Conservation (phyloP, 768 basidiomycete genomes). For the Tricholoma bakamatsutake region DNA sequence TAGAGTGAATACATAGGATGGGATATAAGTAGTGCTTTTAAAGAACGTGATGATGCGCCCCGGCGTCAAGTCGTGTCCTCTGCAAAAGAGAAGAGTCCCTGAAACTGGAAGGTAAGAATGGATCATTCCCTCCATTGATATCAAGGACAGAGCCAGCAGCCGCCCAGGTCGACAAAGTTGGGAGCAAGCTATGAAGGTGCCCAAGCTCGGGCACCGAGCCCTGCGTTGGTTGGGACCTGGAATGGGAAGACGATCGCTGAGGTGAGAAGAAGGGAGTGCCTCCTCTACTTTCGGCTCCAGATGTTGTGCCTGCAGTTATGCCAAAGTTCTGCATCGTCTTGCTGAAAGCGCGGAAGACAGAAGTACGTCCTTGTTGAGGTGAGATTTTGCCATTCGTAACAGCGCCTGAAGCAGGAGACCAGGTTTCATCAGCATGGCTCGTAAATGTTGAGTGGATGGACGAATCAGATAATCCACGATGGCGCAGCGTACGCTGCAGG, state of each 20-base stretch:
- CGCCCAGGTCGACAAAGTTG: conserved; percentile 24
- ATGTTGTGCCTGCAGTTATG: conserved; percentile 12
- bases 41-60: conserved; percentile 17
- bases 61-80: background rate
- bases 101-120: conserved; percentile 29
- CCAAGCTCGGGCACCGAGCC: conserved; percentile 9
- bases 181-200: conserved; percentile 14
- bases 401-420: conserved; percentile 1
- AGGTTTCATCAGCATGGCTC: conserved; percentile 38
- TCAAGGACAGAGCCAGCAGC: conserved; percentile 22
- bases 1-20: background rate
- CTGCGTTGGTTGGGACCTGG: conserved; percentile 8
- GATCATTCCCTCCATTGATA: conserved; percentile 18
- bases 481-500: conserved; percentile 59
- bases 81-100: conserved; percentile 28
- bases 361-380: conserved; percentile 30
- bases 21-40: conserved; percentile 4
- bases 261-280: conserved; percentile 14
- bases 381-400: conserved; percentile 13
- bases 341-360: conserved; percentile 50
- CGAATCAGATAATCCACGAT: conserved; percentile 86
- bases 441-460: conserved; percentile 86
- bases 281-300: conserved; percentile 7
- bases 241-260: conserved; percentile 4
- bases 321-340: conserved; percentile 48